These are phyloP conservation scores for Lasiodiplodia theobromae DNA, from an alignment of 2,329 filamentous ascomycete species.

Conservation along the genomic window DNA sequence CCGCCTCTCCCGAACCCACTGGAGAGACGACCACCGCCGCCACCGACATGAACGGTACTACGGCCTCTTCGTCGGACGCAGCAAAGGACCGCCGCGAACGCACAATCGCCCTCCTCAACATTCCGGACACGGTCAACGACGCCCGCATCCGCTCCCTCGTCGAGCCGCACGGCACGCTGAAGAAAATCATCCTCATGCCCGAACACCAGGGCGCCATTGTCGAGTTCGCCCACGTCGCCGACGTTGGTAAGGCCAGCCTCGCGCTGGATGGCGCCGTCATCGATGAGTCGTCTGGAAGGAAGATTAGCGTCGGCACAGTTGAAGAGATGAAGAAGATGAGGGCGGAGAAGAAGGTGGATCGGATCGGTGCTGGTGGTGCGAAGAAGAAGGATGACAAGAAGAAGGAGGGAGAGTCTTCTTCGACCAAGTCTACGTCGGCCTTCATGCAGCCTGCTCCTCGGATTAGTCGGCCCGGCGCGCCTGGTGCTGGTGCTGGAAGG, in stretches of 20 bases:
- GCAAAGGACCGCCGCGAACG: conserved; percentile 57
- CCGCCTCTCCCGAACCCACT: conserved; percentile 30
- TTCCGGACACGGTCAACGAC: conserved; percentile 93
- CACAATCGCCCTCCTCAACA: conserved; percentile 80
- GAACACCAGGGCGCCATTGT: conserved; percentile 85
- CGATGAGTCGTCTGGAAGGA: conserved; percentile 42
- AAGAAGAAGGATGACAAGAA: conserved; percentile 38
- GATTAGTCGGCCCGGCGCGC: conserved; percentile 10
- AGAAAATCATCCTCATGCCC: conserved; percentile 80
- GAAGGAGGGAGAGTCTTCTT: conserved; percentile 34
- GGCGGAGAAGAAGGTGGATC: conserved; percentile 16
- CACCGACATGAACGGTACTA: conserved; percentile 8
- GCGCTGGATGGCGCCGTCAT: conserved; percentile 50
- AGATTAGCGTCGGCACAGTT: conserved; percentile 57
- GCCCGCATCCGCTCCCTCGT: conserved; percentile 77
- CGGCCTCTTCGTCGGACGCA: conserved; percentile 34
- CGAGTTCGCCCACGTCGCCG: conserved; percentile 75
- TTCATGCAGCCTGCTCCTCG: conserved; percentile 9
- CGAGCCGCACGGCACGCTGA: conserved; percentile 72
- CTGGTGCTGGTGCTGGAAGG: background rate
- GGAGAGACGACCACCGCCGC: background rate
- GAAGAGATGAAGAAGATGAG: conserved; percentile 53
- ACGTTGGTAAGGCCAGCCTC: conserved; percentile 74
- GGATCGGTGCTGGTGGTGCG: background rate
- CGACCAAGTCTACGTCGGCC: background rate